These are phyloP conservation scores for Eragrostis tef DNA, from an alignment of 202 grass and related monocot genomes.

Conservation along the genomic window DNA sequence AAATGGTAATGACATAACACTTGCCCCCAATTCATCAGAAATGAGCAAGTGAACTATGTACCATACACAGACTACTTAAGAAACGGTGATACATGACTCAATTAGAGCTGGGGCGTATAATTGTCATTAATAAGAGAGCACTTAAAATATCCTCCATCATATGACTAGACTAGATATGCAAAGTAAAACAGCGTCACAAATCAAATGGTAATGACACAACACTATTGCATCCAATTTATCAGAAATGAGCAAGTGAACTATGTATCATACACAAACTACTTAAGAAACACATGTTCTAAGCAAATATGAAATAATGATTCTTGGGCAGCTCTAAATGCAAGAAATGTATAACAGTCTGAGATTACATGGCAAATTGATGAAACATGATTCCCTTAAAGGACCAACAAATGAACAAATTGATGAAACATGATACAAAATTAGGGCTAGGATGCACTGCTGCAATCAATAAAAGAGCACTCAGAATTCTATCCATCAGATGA, in stretches of 20 bases:
- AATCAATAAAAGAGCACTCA: background rate
- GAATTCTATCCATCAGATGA: background rate
- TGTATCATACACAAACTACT: too few species aligned
- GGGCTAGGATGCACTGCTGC: background rate
- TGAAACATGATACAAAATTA: constrained; percentile 30
- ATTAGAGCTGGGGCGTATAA: background rate
- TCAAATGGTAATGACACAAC: too few species aligned
- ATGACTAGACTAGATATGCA: too few species aligned
- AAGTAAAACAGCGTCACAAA: too few species aligned
- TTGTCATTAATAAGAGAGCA: background rate
- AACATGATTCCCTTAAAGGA: background rate
- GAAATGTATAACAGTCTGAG: too few species aligned
- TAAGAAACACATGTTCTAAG: too few species aligned
- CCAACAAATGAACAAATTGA: background rate
- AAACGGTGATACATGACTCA: background rate
- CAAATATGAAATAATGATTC: too few species aligned
- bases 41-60: background rate
- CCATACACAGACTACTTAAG: background rate
- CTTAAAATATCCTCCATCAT: background rate
- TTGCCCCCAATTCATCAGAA: background rate
- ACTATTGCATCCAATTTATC: too few species aligned
- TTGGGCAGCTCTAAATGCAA: too few species aligned
- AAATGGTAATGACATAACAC: constrained; percentile 28
- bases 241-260: too few species aligned
- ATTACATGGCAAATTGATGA: constrained; percentile 14